Percentiles rank a stretch among this genome's conserved stretches.
These are phyloP conservation scores for Fagus sylvatica DNA, from an alignment of 306 rosid species.

Conservation along the genomic window DNA sequence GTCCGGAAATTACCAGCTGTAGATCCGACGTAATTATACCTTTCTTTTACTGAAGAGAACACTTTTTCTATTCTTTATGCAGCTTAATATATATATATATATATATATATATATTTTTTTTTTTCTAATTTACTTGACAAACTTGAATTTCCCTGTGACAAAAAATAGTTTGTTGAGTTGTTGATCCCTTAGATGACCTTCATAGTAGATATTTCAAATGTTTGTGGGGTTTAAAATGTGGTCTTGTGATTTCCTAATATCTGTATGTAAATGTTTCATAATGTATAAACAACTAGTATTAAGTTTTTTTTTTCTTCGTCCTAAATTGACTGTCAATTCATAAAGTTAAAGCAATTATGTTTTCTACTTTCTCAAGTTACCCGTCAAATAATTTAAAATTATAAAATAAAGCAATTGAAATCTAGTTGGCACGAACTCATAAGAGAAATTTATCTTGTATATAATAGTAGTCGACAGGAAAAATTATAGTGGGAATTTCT, in stretches of 20 bases:
- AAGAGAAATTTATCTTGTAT: too few relatives aligned
- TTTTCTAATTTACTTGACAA: slow-evolving; percentile 5
- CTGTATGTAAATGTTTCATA: not conserved
- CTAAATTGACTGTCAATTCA: too few relatives aligned
- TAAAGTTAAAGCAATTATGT: too few relatives aligned
- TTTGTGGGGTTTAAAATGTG: not conserved
- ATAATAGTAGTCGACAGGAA: too few relatives aligned
- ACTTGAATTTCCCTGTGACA: not conserved
- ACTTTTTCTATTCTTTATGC: slow-evolving; percentile 14
- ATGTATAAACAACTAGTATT: not conserved
- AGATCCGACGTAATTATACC: slow-evolving; percentile 55
- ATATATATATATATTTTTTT: slow-evolving; percentile 10
- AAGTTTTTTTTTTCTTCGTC: too few relatives aligned
- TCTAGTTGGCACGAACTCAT: too few relatives aligned
- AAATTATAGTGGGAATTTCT: too few relatives aligned
- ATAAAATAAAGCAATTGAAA: too few relatives aligned
- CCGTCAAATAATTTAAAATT: too few relatives aligned
- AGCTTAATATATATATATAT: not conserved
- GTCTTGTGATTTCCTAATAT: not conserved
- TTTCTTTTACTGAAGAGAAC: slow-evolving; percentile 12
- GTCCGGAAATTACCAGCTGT: slow-evolving; percentile 71
- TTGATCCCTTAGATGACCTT: not conserved
- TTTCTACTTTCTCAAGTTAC: too few relatives aligned
- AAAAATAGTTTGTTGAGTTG: not conserved
- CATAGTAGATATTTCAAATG: not conserved